Evolutionary conservation across 2,329 filamentous ascomycete species (phyloP).

Genomic region (Diaporthe sp.): DNA sequence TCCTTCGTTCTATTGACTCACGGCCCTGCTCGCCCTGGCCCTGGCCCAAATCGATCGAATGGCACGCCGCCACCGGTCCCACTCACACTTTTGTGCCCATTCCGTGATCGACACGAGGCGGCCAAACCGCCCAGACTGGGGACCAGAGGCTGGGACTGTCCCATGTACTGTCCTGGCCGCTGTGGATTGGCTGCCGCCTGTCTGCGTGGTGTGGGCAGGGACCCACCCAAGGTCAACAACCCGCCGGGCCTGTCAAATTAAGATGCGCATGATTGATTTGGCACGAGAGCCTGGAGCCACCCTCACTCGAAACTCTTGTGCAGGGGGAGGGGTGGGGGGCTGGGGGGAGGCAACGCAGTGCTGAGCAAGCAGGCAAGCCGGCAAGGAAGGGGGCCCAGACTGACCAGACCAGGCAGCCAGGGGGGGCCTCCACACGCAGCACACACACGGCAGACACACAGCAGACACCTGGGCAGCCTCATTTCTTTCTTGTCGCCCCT

Average conservation of each 20-base stretch:
- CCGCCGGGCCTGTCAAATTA: conserved; percentile 40
- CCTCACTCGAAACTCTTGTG: conserved; percentile 39
- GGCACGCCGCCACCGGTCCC: conserved; percentile 31
- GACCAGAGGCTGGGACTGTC: conserved; percentile 28
- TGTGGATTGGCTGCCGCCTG: conserved; percentile 12
- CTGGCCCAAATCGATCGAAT: conserved; percentile 33
- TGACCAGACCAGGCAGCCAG: not conserved
- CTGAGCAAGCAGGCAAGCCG: conserved; percentile 10
- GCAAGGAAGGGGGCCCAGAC: conserved; percentile 15
- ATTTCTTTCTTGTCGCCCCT: conserved; percentile 34
- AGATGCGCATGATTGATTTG: conserved; percentile 42
- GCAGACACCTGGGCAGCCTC: conserved; percentile 35
- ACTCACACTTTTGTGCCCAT: conserved; percentile 37
- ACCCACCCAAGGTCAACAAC: conserved; percentile 33
- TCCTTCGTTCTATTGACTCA: conserved; percentile 39
- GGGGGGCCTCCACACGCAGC: conserved; percentile 33
- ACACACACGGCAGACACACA: conserved; percentile 30
- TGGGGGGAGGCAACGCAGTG: conserved; percentile 15
- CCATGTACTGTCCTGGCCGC: conserved; percentile 26
- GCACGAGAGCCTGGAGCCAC: conserved; percentile 38
- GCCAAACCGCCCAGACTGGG: conserved; percentile 35
- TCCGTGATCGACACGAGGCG: conserved; percentile 40
- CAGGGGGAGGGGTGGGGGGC: conserved; percentile 14
- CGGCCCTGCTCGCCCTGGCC: conserved; percentile 30
- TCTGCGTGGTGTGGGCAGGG: conserved; percentile 31